Evolutionary conservation across 2,329 filamentous ascomycete genomes (phyloP), one percentile per base, ranked within the genome.

Genomic region (Arachnopeziza araneosa): DNA sequence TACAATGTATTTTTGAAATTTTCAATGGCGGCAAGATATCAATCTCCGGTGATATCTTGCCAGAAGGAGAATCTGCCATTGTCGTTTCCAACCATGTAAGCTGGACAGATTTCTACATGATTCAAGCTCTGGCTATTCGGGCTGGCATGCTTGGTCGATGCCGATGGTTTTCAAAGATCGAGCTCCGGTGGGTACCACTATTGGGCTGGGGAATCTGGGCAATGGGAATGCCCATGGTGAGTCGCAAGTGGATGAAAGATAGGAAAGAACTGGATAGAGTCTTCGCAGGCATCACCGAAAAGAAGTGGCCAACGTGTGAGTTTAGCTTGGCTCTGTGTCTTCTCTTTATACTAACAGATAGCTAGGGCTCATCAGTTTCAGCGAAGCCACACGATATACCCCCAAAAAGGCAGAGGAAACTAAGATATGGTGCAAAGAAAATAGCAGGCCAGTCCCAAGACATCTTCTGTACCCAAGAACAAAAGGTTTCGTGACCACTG

Each of bases 31-130:
- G 80, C 50, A 64, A 72, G 57, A 83, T 87, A 65, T 76, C 76
- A 48, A 72, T 80, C 30, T 82, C 82, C 8, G 83, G 83, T 19
- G 79, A 83, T 64, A 60, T 67, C 1, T 71, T 86, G 9, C 82
- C 81, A 1, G 58, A 61, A 12, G 76, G 75, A n/a, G 84, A 87
- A 71, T 83, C 80, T 24, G 83, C 83, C 57, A 79, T 87, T 57
- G 80, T 87, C 32, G 73, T 87, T 57, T 75, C 79, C 57, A 85
- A 87, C 69, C 84, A 86, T 71, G 79, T 85, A 49, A 78, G 77
- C 56, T 87, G 83, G 84, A 76, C 78, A 59, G 84, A 87, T 71
- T 86, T 87, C 68, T 87, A 85, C 74, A 79, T 86, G 76, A 82
- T 86, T 63, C 83, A 87, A 71, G 78, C 79, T 48, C 71, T 85